Conservation (phyloP, 371 early-diverging fungal genomes). For the Cokeromyces recurvatus region DNA sequence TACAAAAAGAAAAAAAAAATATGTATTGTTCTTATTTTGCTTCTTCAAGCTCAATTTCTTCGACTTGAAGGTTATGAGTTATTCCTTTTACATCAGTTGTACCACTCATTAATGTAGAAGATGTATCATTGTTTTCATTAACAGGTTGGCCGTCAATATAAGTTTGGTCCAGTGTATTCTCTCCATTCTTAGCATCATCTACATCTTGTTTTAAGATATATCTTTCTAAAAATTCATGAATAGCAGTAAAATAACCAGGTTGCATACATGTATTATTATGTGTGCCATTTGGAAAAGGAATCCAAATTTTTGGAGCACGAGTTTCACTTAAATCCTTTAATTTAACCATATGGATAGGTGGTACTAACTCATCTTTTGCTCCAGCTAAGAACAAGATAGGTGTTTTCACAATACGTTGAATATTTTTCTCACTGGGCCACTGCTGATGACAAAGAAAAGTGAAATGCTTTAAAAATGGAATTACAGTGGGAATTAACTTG, state of each 20-base stretch:
- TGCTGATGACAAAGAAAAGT: conserved; percentile 83
- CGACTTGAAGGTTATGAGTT: conserved; percentile 23
- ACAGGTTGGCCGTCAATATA: conserved; percentile 16
- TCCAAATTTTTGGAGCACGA: conserved; percentile 45
- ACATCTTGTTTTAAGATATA: conserved; percentile 14
- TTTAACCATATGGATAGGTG: conserved; percentile 79
- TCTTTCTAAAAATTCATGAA: conserved; percentile 41
- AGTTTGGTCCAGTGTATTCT: conserved; percentile 10
- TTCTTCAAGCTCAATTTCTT: conserved; percentile 17
- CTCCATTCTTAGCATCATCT: background rate
- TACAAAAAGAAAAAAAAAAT: too few species aligned
- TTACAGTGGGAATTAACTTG: conserved; percentile 80
- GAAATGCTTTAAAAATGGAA: conserved; percentile 71
- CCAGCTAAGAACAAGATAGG: conserved; percentile 89
- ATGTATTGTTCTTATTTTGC: conserved; percentile 6
- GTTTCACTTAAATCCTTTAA: conserved; percentile 62
- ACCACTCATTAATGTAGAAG: conserved; percentile 38
- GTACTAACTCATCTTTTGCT: conserved; percentile 82
- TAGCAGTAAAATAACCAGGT: conserved; percentile 78
- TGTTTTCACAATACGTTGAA: conserved; percentile 61
- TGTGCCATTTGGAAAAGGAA: conserved; percentile 69
- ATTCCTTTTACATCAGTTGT: conserved; percentile 28
- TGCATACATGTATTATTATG: conserved; percentile 94
- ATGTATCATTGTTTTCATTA: conserved; percentile 8
- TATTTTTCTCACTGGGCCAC: conserved; percentile 80